Percentiles rank a stretch among this genome's conserved stretches.
These are phyloP conservation scores for Lepidopterella palustris DNA, from an alignment of 495 filamentous ascomycete genomes.

Conservation along the genomic window DNA sequence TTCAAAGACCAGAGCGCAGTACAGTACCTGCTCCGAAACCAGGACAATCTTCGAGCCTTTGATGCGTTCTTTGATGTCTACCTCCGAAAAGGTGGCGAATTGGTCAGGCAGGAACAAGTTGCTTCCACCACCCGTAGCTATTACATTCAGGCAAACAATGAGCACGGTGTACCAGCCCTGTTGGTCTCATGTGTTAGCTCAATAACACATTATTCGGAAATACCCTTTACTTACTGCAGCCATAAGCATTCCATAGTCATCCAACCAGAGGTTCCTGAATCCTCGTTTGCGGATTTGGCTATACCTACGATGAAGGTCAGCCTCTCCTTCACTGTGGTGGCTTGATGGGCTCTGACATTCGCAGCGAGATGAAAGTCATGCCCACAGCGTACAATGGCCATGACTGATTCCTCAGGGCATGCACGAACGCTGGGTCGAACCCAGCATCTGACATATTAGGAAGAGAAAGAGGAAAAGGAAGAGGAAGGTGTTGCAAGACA, in stretches of 20 bases:
- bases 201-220: neutral
- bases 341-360: conserved; percentile 11
- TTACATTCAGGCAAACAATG: conserved; percentile 47
- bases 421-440: conserved; percentile 26
- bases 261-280: too few relatives aligned
- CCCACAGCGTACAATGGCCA: conserved; percentile 25
- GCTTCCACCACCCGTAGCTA: conserved; percentile 48
- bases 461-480: too few relatives aligned
- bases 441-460: conserved; percentile 6
- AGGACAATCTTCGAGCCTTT: conserved; percentile 52
- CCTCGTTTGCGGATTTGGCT: too few relatives aligned
- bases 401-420: conserved; percentile 16
- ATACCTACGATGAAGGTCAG: too few relatives aligned
- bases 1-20: neutral
- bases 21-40: conserved; percentile 44
- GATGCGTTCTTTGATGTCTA: conserved; percentile 40
- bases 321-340: too few relatives aligned
- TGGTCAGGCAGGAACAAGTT: conserved; percentile 47
- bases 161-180: conserved; percentile 44
- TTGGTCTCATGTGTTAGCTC: neutral
- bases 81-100: conserved; percentile 35
- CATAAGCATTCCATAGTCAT: conserved; percentile 52
- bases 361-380: conserved; percentile 18
- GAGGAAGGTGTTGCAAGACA: too few relatives aligned
- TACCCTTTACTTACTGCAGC: conserved; percentile 38